Base-by-base conservation (phyloP, 805 yeast species). In the Yarrowia yakushimensis region DNA sequence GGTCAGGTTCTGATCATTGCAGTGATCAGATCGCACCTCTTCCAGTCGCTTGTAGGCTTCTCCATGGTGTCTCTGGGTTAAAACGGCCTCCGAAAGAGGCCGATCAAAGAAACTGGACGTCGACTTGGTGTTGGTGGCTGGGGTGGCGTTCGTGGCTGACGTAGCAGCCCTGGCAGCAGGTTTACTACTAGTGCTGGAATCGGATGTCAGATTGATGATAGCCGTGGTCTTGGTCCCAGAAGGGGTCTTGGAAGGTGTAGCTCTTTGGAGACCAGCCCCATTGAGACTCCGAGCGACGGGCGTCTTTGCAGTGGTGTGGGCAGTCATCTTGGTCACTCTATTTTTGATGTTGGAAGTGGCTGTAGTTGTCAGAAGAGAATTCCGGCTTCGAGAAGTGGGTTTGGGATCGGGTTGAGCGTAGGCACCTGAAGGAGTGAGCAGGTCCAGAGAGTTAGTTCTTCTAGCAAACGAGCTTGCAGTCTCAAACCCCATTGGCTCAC, bases 371-470 rank as follows among this genome's bases (percentile, higher is more conserved):
- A 30, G 18, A 23, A 48, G 57, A 48, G 57, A 30, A 10, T 30
- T 31, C 4, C 57, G 41, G 17, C 41, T 48, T 33, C 57, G 28
- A n/a, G 57, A 33, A n/a, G 57, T 34, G n/a, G 57, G 30, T 23
- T 48, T 48, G 22, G 57, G 22, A 4, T 11, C 37, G 13, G 54
- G 54, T 4, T 8, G n/a, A 20, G 33, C 48, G 10, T 43, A 43
- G 4, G 54, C 37, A 8, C 37, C 37, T 1, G 37, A 30, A 2
- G 54, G 37, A 9, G 54, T 46, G 11, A 43, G 33, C 12, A n/a
- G 33, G 12, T 34, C 57, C 9, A 48, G 17, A 33, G 39, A 30
- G 57, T 33, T 48, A 22, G 57, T 48, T 23, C 57, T 48, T 22
- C 41, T 9, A 2, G 57, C 57, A 33, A 13, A 48, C 10, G 39